phyloP scores from a whole-genome alignment of 768 basidiomycete species.

The Psilocybe cyanescens region DNA sequence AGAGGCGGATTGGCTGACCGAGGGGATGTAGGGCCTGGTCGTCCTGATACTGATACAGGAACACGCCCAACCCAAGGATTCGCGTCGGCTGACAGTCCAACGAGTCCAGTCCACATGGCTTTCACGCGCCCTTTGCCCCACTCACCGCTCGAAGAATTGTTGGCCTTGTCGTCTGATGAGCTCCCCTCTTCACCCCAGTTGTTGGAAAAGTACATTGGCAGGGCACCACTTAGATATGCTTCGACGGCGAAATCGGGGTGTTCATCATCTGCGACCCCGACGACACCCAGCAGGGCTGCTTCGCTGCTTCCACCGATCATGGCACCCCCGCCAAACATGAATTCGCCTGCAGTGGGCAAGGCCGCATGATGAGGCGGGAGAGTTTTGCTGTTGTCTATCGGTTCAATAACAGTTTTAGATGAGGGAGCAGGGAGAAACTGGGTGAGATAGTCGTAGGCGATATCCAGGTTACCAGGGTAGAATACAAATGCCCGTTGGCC shows the following conservation, averaged over 20 bases:
- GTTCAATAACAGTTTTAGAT: background rate
- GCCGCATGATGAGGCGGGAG: background rate
- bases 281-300: slow-evolving; percentile 30
- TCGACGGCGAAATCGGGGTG: slow-evolving; percentile 29
- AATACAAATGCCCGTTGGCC: slow-evolving; percentile 65
- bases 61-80: slow-evolving; percentile 75
- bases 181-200: slow-evolving; percentile 22
- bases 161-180: slow-evolving; percentile 24
- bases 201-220: slow-evolving; percentile 56
- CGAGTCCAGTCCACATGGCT: slow-evolving; percentile 65
- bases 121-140: slow-evolving; percentile 52
- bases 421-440: slow-evolving; percentile 44
- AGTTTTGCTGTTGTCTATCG: background rate
- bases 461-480: slow-evolving; percentile 41
- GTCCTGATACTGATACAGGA: slow-evolving; percentile 49
- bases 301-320: slow-evolving; percentile 35
- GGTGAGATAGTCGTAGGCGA: slow-evolving; percentile 70
- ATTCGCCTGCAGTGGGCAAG: slow-evolving; percentile 41
- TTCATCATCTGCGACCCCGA: slow-evolving; percentile 44
- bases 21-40: slow-evolving; percentile 24
- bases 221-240: slow-evolving; percentile 37
- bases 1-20: too few species aligned
- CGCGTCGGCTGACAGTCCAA: slow-evolving; percentile 63
- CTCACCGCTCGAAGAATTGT: background rate
- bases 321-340: slow-evolving; percentile 71